Evolutionary conservation across 139 green algal genomes (phyloP), one percentile per base, ranked within the genome.

Genomic region (Nannochloris sp.): DNA sequence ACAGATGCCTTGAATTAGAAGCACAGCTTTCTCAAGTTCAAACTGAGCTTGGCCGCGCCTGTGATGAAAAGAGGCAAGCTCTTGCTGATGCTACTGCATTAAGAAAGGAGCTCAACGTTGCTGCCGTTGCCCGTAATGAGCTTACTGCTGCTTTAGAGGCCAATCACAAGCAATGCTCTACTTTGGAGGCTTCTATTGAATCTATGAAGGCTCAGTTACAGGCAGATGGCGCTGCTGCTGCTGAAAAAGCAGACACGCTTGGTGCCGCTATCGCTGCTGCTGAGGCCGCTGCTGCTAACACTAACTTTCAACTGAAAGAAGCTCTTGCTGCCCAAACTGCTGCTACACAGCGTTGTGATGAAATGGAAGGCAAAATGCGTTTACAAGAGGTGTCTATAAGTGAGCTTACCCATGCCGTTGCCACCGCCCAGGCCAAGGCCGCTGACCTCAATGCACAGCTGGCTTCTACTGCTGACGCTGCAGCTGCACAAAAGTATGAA

Each of bases 21-120:
- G 14, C 10, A 13, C 46, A 62, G 35, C 54, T 75, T 34, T 6
- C 58, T 9, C 25, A 32, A n/a, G 57, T 75, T 24, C 58, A 70
- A 9, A 42, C 45, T 4, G n/a, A 72, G 6, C 56, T 51, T 27
- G 29, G n/a, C 4, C 47, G 32, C 2, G 61, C 51, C 27, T 64
- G 60, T 60, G 46, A 8, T 48, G 23, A 29, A 36, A 38, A 57
- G 30, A 4, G 24, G 23, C 44, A 25, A 19, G 12, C 9, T 23
- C 9, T 59, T 12, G 12, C 51, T 25, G 51, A 33, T 59, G 9
- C 12, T 19, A 35, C 27, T 12, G 10, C 9, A 9, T 35, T 12
- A 33, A 59, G 9, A 12, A 39, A 39, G 10, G 12, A 59, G 29
- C 51, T 25, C 9, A 35, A 19, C 9, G 10, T 35, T 12, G 42